A percentile compares a stretch with the other conserved stretches of the same genome.
phyloP scores from a whole-genome alignment of 139 green algal genomes.

The Tetradesmus obliquus region DNA sequence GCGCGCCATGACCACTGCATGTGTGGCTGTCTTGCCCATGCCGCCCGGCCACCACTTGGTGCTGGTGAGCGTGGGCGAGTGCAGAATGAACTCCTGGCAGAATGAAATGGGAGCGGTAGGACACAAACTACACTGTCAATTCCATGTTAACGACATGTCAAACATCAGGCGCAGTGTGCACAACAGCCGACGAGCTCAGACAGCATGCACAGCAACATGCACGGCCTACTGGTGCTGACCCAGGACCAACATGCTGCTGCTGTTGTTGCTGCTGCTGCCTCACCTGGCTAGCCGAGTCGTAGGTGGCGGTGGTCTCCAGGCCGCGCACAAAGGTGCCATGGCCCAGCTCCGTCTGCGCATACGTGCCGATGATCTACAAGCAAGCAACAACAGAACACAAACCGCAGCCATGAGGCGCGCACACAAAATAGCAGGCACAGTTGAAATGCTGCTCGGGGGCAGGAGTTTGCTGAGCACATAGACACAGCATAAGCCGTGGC shows the following conservation, averaged over 20 bases:
- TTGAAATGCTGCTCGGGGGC: too few species aligned
- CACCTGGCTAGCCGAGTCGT: conserved; percentile 70
- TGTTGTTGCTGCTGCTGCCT: not conserved
- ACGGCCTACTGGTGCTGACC: too few species aligned
- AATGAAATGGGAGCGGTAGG: not conserved
- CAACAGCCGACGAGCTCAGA: too few species aligned
- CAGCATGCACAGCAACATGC: too few species aligned
- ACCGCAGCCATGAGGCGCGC: too few species aligned
- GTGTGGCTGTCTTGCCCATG: conserved; percentile 93
- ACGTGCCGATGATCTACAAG: conserved; percentile 89
- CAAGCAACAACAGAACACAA: not conserved
- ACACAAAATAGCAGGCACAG: too few species aligned
- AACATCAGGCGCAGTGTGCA: too few species aligned
- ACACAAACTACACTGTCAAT: not conserved
- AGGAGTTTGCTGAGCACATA: too few species aligned
- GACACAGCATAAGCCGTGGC: too few species aligned
- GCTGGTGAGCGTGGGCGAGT: conserved; percentile 89
- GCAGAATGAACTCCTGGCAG: conserved; percentile 90
- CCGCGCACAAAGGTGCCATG: conserved; percentile 97
- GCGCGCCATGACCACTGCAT: conserved; percentile 93
- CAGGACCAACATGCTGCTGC: too few species aligned
- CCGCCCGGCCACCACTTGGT: conserved; percentile 96
- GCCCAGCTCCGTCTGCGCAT: conserved; percentile 97
- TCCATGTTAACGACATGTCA: too few species aligned
- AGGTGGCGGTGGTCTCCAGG: conserved; percentile 96